Percentiles rank a stretch among this genome's conserved stretches.
Conservation (phyloP, 1,139 yeast genomes). For the Suhomyces anneliseae region DNA sequence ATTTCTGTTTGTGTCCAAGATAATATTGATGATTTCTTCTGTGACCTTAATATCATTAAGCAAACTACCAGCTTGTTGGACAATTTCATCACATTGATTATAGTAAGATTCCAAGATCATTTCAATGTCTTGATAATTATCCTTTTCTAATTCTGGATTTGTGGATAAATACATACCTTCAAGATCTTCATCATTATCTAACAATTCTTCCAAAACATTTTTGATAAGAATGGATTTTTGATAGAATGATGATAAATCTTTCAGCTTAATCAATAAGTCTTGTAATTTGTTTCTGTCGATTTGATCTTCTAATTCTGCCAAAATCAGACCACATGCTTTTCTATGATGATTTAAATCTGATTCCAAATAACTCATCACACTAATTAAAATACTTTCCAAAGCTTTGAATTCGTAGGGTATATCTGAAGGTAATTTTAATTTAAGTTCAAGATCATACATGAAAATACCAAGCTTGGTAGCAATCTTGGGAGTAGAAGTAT, state of each 20-base stretch:
- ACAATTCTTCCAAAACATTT: slow-evolving; percentile 79
- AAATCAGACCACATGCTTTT: slow-evolving; percentile 70
- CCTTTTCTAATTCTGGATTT: slow-evolving; percentile 31
- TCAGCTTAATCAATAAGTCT: slow-evolving; percentile 76
- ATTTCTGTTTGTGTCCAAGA: slow-evolving; percentile 92
- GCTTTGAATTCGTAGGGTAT: slow-evolving; percentile 82
- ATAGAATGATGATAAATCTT: slow-evolving; percentile 73
- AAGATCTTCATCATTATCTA: slow-evolving; percentile 87
- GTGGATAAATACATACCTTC: slow-evolving; percentile 75
- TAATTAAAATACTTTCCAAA: slow-evolving; percentile 80
- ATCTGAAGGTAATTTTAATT: slow-evolving; percentile 50
- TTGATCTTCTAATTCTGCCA: slow-evolving; percentile 80
- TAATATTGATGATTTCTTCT: slow-evolving; percentile 93
- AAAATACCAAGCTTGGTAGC: slow-evolving; percentile 70
- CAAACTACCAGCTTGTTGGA: slow-evolving; percentile 85
- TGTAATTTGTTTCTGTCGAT: slow-evolving; percentile 83
- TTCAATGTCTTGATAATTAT: slow-evolving; percentile 74
- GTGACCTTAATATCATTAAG: slow-evolving; percentile 87
- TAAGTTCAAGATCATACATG: slow-evolving; percentile 83
- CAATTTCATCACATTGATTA: slow-evolving; percentile 94
- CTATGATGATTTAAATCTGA: slow-evolving; percentile 81
- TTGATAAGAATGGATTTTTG: slow-evolving; percentile 84
- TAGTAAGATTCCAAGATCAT: slow-evolving; percentile 90
- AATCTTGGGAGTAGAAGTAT: slow-evolving; percentile 58
- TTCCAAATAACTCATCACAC: slow-evolving; percentile 79